Evolutionary conservation across 2,329 filamentous ascomycete genomes (phyloP), one percentile per base, ranked within the genome.

Genomic region (Xylaria sp.): DNA sequence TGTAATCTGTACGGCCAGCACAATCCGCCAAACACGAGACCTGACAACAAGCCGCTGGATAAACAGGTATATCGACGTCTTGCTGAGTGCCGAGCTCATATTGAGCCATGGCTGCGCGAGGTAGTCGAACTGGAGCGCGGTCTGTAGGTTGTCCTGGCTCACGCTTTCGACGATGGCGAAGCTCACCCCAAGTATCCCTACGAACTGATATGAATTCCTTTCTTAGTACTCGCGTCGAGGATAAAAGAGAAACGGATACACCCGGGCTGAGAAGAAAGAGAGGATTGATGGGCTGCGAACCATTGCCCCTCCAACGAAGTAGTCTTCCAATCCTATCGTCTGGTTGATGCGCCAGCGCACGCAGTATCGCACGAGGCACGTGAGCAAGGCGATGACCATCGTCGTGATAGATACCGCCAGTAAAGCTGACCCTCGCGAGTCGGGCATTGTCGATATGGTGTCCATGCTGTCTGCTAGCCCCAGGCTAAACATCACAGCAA

Each of bases 21-120:
- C 67, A 10, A 75, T 66, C 54, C 74, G 71, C 79, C 79, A 80
- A 13, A 69, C 68, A 45, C 70, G 72, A 6, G 73, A 68, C 33
- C 73, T 66, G 20, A 74, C 72, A 22, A 79, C 69, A 7, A 78
- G 71, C 15, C 74, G 71, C 42, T 78, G 73, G 51, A 81, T 76
- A 62, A 77, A 77, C 20, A 81, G 73, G 56, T 77, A 80, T 45
- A 80, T 77, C 36, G 79, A 78, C 27, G 79, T 76, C 68, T 79
- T 78, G 73, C 75, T 76, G 50, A 79, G 70, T 0, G 79, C 77
- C 7, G 75, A 74, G 54, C 73, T 74, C 72, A 79, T 74, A 60
- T 77, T 75, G 38, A 79, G 73, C 77, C 78, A 80, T 2, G 79
- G 78, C 69, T 78, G 77, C 5, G 77, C 76, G 0, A 80, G 71